Base-by-base conservation (phyloP, 75 land plant genomes). In the Pinus albicaulis region DNA sequence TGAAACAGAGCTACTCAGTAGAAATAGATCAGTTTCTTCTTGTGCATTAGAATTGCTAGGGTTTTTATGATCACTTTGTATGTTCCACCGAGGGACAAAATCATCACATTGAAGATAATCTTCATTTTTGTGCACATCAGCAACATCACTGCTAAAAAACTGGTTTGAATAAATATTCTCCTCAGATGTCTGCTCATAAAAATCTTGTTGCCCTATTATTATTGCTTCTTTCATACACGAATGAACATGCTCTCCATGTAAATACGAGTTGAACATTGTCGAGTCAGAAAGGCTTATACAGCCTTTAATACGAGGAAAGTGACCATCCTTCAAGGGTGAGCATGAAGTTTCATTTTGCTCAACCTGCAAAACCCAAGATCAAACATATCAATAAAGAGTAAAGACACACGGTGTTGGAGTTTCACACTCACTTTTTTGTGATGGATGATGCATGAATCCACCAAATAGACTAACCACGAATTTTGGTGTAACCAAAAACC, bases 91-190 rank as follows among this genome's bases (percentile, higher is more conserved):
- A 38, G 23, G n/a, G 3, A 17, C 7, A 0, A 66, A 20, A 66
- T 38, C 22, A n/a, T 68, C 53, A 41, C 8, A 23, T n/a, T 68
- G 71, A 64, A 64, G 68, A 31, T 31, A 64, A 34, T 64, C 68
- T 16, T 31, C n/a, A 17, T 64, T 34, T 25, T 5, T 7, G 10
- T 8, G 11, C 0, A 31, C 14, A 17, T 17, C 5, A 15, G 16
- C 41, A 31, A 15, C 28, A 3, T 64, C 68, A 12, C 26, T 3
- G 6, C 4, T 64, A 28, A 64, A 34, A 34, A 64, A 64, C 16
- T 64, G 68, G 52, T n/a, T 41, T 34, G 19, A 1, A 38, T n/a
- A 68, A 41, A 10, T 38, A 41, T 20, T 41, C 53, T 38, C 13
- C 52, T 38, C 5, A 19, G 52, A 68, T 19, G 23, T 22, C 20